Percentiles rank a stretch among this genome's conserved stretches.
Evolutionary conservation across 768 basidiomycete species (phyloP).

Genomic region (Lactarius indigo): DNA sequence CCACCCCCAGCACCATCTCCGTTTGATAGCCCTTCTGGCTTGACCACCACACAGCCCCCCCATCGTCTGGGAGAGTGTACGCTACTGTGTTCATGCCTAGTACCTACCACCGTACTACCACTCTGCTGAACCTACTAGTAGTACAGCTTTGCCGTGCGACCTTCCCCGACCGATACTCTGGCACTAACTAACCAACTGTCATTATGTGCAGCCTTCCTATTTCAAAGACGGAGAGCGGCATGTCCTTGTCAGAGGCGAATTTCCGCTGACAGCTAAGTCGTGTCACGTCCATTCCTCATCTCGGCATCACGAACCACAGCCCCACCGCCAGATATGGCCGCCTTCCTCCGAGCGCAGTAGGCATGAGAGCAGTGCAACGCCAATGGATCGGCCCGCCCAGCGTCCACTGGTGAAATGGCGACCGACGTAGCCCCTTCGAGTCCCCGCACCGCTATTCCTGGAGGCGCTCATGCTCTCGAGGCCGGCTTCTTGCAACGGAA

Average conservation of each 20-base stretch:
- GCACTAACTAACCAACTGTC: conserved; percentile 74
- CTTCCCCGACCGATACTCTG: conserved; percentile 37
- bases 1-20: conserved; percentile 23
- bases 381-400: conserved; percentile 85
- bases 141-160: conserved; percentile 28
- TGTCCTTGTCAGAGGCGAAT: conserved; percentile 71
- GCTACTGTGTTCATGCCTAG: not conserved
- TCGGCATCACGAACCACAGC: not conserved
- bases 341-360: conserved; percentile 64
- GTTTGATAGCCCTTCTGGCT: conserved; percentile 31
- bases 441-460: conserved; percentile 66
- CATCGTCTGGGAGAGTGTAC: conserved; percentile 26
- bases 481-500: conserved; percentile 57
- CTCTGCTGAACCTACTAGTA: not conserved
- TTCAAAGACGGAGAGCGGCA: conserved; percentile 71
- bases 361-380: conserved; percentile 73
- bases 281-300: conserved; percentile 26
- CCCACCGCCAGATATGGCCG: conserved; percentile 58
- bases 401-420: conserved; percentile 64
- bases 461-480: conserved; percentile 80
- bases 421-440: conserved; percentile 64
- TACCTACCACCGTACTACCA: no score
- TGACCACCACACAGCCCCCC: conserved; percentile 26
- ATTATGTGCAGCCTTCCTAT: conserved; percentile 76
- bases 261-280: conserved; percentile 72